Conservation (phyloP, 805 yeast species). For the Metschnikowia picachoensis region DNA sequence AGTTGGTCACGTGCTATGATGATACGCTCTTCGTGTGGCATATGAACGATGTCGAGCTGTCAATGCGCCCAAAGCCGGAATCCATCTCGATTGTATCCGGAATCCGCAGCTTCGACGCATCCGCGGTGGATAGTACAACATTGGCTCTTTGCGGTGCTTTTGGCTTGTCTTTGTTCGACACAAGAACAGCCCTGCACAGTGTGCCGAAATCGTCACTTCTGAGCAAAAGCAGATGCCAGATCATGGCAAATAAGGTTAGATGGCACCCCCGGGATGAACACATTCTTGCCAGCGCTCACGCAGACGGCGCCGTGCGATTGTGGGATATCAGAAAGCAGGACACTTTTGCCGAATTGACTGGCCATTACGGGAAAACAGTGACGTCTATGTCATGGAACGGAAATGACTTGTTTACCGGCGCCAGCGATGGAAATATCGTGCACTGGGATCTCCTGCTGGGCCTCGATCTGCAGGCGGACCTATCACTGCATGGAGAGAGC, state of each 20-base stretch:
- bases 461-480: constrained; percentile 6
- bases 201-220: constrained; percentile 26
- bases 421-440: constrained; percentile 62
- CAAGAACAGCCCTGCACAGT: constrained; percentile 47
- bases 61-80: constrained; percentile 44
- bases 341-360: constrained; percentile 49
- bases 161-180: constrained; percentile 73
- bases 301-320: constrained; percentile 52
- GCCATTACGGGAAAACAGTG: constrained; percentile 50
- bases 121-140: constrained; percentile 19
- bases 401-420: constrained; percentile 53
- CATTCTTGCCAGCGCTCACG: constrained; percentile 61
- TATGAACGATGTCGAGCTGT: constrained; percentile 47
- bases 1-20: constrained; percentile 60
- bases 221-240: not conserved
- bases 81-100: constrained; percentile 51
- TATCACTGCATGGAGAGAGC: constrained; percentile 12
- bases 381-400: constrained; percentile 60
- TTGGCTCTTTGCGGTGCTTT: constrained; percentile 64
- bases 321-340: constrained; percentile 73
- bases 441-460: constrained; percentile 56
- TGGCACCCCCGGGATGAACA: constrained; percentile 65
- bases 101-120: constrained; percentile 43
- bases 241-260: constrained; percentile 42
- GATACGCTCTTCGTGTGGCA: constrained; percentile 80